phyloP scores from a whole-genome alignment of 2,329 filamentous ascomycete species.

The Beauveria sp. region DNA sequence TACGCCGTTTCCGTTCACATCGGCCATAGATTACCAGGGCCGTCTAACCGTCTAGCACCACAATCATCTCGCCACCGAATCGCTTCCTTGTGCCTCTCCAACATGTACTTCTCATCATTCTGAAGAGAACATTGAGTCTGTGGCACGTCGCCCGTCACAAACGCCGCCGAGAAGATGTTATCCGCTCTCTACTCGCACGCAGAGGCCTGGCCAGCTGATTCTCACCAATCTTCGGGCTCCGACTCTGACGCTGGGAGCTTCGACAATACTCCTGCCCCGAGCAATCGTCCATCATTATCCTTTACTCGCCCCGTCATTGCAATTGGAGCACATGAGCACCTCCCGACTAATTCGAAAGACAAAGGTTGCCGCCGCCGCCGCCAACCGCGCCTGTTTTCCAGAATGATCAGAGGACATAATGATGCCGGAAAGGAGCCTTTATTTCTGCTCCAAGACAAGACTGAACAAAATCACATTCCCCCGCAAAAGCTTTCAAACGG shows the following conservation, averaged over 20 bases:
- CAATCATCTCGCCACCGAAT: not conserved
- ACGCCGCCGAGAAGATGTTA: not conserved
- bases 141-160: not conserved
- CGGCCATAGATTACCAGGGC: not conserved
- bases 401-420: not conserved
- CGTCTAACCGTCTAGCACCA: not conserved
- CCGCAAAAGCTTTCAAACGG: not conserved
- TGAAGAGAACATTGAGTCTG: not conserved
- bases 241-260: slow-evolving; percentile 20
- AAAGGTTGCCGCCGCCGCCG: not conserved
- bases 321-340: not conserved
- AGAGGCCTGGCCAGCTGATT: slow-evolving; percentile 1
- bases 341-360: not conserved
- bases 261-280: slow-evolving; percentile 26
- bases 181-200: slow-evolving; percentile 6
- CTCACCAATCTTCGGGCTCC: not conserved
- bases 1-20: not conserved
- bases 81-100: not conserved
- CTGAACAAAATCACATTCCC: not conserved
- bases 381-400: not conserved
- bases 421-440: not conserved
- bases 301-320: slow-evolving; percentile 9
- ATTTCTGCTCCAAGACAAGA: not conserved
- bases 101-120: not conserved
- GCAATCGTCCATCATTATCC: slow-evolving; percentile 21